phyloP scores from a whole-genome alignment of 169 alveolate species.

The Plasmodium relictum region DNA sequence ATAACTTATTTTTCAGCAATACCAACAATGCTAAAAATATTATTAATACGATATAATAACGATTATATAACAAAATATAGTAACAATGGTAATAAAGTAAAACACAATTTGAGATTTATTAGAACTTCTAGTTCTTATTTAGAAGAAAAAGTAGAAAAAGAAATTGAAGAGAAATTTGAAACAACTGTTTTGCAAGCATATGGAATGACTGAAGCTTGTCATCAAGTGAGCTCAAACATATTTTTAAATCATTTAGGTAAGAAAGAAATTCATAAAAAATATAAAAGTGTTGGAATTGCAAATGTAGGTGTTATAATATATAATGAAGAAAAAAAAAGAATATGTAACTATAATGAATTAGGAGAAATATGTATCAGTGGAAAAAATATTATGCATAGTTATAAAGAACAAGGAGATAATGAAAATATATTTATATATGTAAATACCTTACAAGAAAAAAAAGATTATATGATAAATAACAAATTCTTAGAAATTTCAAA shows the following conservation, averaged over 20 bases:
- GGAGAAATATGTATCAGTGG: conserved; percentile 77
- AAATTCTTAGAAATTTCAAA: conserved; percentile 18
- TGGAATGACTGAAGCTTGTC: conserved; percentile 78
- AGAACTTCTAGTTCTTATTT: conserved; percentile 66
- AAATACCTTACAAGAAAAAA: conserved; percentile 25
- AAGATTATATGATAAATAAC: conserved; percentile 43
- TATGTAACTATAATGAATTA: conserved; percentile 45
- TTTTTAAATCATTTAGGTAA: background rate
- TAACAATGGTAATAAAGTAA: conserved; percentile 14
- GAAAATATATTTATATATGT: conserved; percentile 59
- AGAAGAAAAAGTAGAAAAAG: conserved; percentile 60
- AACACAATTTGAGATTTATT: conserved; percentile 61
- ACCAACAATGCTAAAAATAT: conserved; percentile 69
- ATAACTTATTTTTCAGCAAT: conserved; percentile 61
- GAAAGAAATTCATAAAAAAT: conserved; percentile 22
- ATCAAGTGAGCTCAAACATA: conserved; percentile 68
- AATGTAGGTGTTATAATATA: conserved; percentile 74
- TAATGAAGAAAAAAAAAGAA: conserved; percentile 28
- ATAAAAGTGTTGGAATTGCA: conserved; percentile 75
- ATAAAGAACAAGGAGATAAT: conserved; percentile 67
- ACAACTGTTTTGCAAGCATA: conserved; percentile 57
- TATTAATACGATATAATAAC: conserved; percentile 43
- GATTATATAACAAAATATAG: conserved; percentile 25
- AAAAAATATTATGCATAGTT: conserved; percentile 55
- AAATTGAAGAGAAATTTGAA: conserved; percentile 64